These are phyloP conservation scores for Vickermania ingenoplastis DNA, from an alignment of 208 protist genomes.

Conservation along the genomic window DNA sequence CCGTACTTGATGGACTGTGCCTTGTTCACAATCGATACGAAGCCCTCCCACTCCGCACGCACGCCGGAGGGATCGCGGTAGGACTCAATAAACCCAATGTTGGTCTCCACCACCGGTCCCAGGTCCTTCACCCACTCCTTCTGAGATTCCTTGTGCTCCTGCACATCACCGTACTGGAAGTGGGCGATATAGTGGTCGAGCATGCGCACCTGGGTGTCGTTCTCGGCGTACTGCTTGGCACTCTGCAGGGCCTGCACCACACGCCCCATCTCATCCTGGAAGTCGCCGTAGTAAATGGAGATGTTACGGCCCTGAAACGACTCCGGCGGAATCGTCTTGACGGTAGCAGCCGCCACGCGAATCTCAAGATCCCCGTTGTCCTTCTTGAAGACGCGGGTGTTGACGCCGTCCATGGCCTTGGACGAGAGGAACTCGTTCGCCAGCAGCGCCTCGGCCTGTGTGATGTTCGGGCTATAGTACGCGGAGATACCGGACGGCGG, in stretches of 20 bases:
- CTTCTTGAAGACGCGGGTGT: conserved; percentile 77
- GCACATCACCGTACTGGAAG: conserved; percentile 70
- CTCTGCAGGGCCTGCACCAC: conserved; percentile 45
- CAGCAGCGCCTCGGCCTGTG: conserved; percentile 46
- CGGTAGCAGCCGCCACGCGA: conserved; percentile 33
- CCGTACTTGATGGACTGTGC: conserved; percentile 69
- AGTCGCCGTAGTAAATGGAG: conserved; percentile 72
- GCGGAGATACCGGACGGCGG: conserved; percentile 57
- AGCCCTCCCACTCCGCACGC: conserved; percentile 89
- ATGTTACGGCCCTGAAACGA: conserved; percentile 43
- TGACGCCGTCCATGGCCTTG: conserved; percentile 47
- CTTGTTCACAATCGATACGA: conserved; percentile 89
- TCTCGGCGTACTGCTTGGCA: conserved; percentile 53
- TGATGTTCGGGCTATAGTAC: conserved; percentile 81
- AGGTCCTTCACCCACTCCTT: conserved; percentile 87
- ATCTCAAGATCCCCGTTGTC: conserved; percentile 32
- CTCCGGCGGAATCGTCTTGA: conserved; percentile 24
- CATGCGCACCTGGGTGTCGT: conserved; percentile 81
- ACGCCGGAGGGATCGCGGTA: conserved; percentile 89
- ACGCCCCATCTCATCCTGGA: conserved; percentile 36
- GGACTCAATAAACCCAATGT: conserved; percentile 93
- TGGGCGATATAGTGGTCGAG: conserved; percentile 78
- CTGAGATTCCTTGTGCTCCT: conserved; percentile 85
- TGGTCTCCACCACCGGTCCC: conserved; percentile 86
- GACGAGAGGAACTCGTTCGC: conserved; percentile 69